phyloP scores from a whole-genome alignment of 225 moss, liverwort and hornwort genomes.

The Pseudoscleropodium purum region DNA sequence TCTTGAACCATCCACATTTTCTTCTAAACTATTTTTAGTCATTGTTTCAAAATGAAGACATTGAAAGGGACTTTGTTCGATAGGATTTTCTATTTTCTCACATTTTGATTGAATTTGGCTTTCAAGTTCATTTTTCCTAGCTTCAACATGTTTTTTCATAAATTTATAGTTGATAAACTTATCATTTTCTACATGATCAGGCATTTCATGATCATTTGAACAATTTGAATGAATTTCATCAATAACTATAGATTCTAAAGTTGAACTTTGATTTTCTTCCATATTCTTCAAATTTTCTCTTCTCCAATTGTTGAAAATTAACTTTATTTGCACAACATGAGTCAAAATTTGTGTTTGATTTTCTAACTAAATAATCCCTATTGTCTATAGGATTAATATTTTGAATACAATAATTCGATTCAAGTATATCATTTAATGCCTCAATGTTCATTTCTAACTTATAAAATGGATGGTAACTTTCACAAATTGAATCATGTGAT shows the following conservation, averaged over 20 bases:
- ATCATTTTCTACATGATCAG: background rate
- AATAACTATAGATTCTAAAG: background rate
- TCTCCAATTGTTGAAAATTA: background rate
- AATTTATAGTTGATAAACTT: background rate
- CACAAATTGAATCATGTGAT: slow-evolving; percentile 16
- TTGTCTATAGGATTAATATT: background rate
- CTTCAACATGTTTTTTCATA: background rate
- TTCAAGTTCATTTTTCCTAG: background rate
- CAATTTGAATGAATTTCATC: background rate
- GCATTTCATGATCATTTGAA: background rate
- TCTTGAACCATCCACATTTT: slow-evolving; percentile 33
- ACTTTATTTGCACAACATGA: background rate
- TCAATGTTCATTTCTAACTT: background rate
- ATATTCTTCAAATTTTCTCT: background rate
- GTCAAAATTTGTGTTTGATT: background rate
- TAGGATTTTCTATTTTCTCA: background rate
- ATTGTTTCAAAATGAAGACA: slow-evolving; percentile 7
- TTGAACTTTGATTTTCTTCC: background rate
- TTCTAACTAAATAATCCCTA: background rate
- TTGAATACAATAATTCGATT: background rate
- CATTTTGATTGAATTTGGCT: slow-evolving; percentile 13
- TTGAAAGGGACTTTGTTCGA: slow-evolving; percentile 18
- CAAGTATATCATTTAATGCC: background rate
- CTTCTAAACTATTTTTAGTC: slow-evolving; percentile 23
- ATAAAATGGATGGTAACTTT: slow-evolving; percentile 1